phyloP scores from a whole-genome alignment of 2,329 filamentous ascomycete species.

The Exophiala aquamarina region DNA sequence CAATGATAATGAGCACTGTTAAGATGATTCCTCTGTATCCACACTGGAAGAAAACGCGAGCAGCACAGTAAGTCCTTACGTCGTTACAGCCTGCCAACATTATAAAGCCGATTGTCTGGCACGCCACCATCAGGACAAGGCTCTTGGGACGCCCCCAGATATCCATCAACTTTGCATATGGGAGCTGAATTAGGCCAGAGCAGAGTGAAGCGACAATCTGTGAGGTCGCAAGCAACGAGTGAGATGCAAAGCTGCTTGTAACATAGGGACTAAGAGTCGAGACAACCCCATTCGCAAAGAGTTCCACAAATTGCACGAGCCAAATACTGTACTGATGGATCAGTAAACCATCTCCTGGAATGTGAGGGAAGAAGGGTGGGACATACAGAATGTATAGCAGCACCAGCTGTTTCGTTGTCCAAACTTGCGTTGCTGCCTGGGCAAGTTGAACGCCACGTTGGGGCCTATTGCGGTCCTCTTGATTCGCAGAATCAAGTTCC shows the following conservation, averaged over 20 bases:
- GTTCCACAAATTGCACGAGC: slow-evolving; percentile 43
- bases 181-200: slow-evolving; percentile 57
- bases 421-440: slow-evolving; percentile 41
- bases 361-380: neutral
- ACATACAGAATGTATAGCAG: slow-evolving; percentile 36
- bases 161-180: slow-evolving; percentile 62
- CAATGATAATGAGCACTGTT: slow-evolving; percentile 28
- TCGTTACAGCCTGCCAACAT: slow-evolving; percentile 62
- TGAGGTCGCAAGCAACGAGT: slow-evolving; percentile 50
- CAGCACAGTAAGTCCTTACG: slow-evolving; percentile 60
- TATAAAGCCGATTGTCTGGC: slow-evolving; percentile 48
- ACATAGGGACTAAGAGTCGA: slow-evolving; percentile 48
- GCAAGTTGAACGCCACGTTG: slow-evolving; percentile 38
- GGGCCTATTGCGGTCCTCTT: neutral
- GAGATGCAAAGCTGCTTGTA: slow-evolving; percentile 52
- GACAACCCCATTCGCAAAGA: slow-evolving; percentile 39
- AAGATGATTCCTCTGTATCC: slow-evolving; percentile 30
- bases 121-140: slow-evolving; percentile 44
- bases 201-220: slow-evolving; percentile 55
- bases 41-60: slow-evolving; percentile 50
- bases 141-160: slow-evolving; percentile 61
- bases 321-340: slow-evolving; percentile 28
- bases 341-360: neutral
- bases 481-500: neutral
- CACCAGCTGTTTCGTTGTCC: slow-evolving; percentile 37